Evolutionary conservation across 805 yeast species (phyloP).

Genomic region (Teunomyces tritomae): DNA sequence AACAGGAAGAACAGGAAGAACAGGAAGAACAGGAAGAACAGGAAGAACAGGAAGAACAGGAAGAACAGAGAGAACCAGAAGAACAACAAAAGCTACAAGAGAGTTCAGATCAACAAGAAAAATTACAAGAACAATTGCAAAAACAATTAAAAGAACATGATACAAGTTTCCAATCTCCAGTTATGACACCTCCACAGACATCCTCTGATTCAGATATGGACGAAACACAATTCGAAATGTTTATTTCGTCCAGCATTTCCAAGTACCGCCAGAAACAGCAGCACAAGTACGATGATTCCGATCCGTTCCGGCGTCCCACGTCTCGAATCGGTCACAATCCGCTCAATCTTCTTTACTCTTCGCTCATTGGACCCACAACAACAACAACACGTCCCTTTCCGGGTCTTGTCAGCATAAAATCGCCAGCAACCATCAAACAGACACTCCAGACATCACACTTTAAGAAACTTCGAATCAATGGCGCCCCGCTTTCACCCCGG

Average conservation of each 20-base stretch:
- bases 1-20: neutral
- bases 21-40: neutral
- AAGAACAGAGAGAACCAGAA: neutral
- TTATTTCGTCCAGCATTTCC: conserved; percentile 30
- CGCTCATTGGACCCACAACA: conserved; percentile 11
- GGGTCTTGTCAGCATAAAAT: conserved; percentile 22
- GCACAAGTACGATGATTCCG: conserved; percentile 9
- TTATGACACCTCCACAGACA: neutral
- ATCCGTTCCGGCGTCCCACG: conserved; percentile 8
- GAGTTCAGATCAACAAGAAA: neutral
- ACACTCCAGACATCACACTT: conserved; percentile 36
- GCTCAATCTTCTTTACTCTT: conserved; percentile 25
- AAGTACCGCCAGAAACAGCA: conserved; percentile 30
- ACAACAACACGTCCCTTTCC: conserved; percentile 13
- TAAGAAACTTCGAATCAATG: conserved; percentile 42
- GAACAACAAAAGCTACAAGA: neutral
- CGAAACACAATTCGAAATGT: conserved; percentile 27
- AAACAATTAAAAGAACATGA: neutral
- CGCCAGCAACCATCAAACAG: conserved; percentile 37
- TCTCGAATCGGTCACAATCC: conserved; percentile 16
- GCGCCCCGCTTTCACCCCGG: conserved; percentile 19
- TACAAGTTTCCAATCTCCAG: neutral
- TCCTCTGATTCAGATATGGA: conserved; percentile 10
- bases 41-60: neutral
- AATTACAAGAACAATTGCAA: neutral